Evolutionary conservation across 805 yeast species (phyloP), one percentile per base, ranked within the genome.

Genomic region (Kuraishia piskuri): DNA sequence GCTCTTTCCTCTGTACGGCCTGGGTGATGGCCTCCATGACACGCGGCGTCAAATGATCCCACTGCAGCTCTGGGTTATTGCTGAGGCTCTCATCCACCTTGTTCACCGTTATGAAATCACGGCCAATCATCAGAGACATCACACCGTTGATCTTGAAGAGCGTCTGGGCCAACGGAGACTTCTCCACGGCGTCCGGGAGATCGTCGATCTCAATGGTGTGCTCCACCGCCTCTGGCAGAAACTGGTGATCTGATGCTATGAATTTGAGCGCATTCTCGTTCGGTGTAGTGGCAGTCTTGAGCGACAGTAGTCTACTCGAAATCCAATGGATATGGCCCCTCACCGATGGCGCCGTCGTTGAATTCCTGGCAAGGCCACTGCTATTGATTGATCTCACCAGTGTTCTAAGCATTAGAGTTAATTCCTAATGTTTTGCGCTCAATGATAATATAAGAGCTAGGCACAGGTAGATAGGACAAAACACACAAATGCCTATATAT

Each of bases 231-330:
- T 72, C 63, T 10, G 84, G 84, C 10, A 76, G 62, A 23, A 80
- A 75, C n/a, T 64, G 62, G 56, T 63, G 65, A 51, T 78, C 80
- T 14, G 70, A 70, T 1, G 82, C 70, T 8, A 84, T 71, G 62
- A 84, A 86, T 62, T 86, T 86, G 53, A 86, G 68, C 1, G 94
- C 90, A 65, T 86, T 82, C 52, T 82, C 88, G 61, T 86, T 86
- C 14, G 94, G 94, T 0, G 94, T 86, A 1, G 84, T 72, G 20
- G 77, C 63, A 0, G 89, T 71, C 57, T 77, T 71, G 48, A 74
- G 66, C 10, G 49, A 22, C 8, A 49, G 21, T n/a, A 22, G 36
- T 21, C 49, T 22, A 25, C 49, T 20, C 24, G 40, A 31, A 12
- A 31, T 10, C 7, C 7, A 31, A 31, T 31, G 9, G 40, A 31